Conservation (phyloP, 2,329 filamentous ascomycete genomes). For the Phyllosticta paracitricarpa region DNA sequence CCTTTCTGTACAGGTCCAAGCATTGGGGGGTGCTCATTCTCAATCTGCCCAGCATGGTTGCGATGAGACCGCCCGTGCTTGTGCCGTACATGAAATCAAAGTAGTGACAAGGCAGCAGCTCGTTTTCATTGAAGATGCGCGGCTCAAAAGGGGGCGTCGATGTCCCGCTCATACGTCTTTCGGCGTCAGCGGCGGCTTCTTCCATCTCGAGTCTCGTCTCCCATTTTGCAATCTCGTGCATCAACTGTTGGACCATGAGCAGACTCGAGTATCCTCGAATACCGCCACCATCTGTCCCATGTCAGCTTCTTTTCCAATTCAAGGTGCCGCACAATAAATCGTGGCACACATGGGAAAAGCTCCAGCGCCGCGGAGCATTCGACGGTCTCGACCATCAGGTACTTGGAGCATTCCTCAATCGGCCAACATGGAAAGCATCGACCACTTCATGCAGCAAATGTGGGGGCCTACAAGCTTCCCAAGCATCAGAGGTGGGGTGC, state of each 20-base stretch:
- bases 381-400: too few relatives aligned
- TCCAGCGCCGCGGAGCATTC: too few relatives aligned
- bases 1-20: conserved; percentile 35
- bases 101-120: conserved; percentile 41
- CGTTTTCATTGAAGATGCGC: conserved; percentile 28
- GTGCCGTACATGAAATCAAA: conserved; percentile 47
- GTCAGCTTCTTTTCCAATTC: neutral
- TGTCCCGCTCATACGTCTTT: conserved; percentile 12
- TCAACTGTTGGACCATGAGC: conserved; percentile 38
- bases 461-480: too few relatives aligned
- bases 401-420: too few relatives aligned
- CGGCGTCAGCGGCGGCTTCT: conserved; percentile 29
- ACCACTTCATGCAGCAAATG: too few relatives aligned
- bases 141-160: conserved; percentile 3
- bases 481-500: too few relatives aligned
- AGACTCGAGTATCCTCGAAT: conserved; percentile 43
- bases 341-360: too few relatives aligned
- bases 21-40: conserved; percentile 41
- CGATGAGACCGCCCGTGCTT: conserved; percentile 42
- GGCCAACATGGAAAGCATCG: too few relatives aligned
- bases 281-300: conserved; percentile 35
- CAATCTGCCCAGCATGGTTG: conserved; percentile 39
- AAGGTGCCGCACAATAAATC: too few relatives aligned
- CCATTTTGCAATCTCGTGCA: conserved; percentile 38
- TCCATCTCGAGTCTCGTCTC: conserved; percentile 33